phyloP scores from a whole-genome alignment of 106 monocot species.

The Dioscorea zingiberensis region DNA sequence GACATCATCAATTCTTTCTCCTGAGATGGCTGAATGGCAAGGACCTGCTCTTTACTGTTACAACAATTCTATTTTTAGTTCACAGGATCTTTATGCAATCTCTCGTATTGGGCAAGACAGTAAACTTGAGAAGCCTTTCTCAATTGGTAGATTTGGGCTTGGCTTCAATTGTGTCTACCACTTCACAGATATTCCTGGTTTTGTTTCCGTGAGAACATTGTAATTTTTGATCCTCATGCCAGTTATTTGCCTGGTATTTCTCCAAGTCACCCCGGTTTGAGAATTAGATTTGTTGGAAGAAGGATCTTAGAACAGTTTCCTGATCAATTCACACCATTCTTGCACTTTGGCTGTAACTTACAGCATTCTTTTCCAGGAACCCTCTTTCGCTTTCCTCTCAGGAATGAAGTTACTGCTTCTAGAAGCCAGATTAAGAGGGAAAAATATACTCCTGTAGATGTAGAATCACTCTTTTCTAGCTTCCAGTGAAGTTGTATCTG shows the following conservation, averaged over 20 bases:
- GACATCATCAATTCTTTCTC: conserved; percentile 93
- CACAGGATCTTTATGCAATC: conserved; percentile 96
- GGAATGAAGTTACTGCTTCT: conserved; percentile 69
- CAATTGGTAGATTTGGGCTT: conserved; percentile 97
- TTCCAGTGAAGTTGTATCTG: conserved; percentile 75
- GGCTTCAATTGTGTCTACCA: conserved; percentile 99
- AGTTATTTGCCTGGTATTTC: conserved; percentile 89
- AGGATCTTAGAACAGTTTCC: conserved; percentile 93
- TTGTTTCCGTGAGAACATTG: conserved; percentile 98
- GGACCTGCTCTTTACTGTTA: conserved; percentile 98
- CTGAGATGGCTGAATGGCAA: conserved; percentile 99
- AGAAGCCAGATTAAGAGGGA: conserved; percentile 97
- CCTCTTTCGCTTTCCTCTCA: conserved; percentile 93
- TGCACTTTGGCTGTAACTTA: conserved; percentile 95
- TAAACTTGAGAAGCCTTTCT: conserved; percentile 90
- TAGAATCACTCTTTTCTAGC: conserved; percentile 68
- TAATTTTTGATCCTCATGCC: conserved; percentile 98
- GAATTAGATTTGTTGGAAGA: conserved; percentile 87
- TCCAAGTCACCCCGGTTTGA: conserved; percentile 88
- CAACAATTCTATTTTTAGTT: conserved; percentile 91
- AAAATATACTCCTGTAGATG: conserved; percentile 90
- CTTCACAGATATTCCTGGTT: conserved; percentile 95
- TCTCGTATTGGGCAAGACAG: conserved; percentile 98
- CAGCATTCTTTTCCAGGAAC: conserved; percentile 86
- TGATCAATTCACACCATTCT: conserved; percentile 94